Conservation (phyloP, 805 yeast genomes). For the Monosporozyma aquatica region DNA sequence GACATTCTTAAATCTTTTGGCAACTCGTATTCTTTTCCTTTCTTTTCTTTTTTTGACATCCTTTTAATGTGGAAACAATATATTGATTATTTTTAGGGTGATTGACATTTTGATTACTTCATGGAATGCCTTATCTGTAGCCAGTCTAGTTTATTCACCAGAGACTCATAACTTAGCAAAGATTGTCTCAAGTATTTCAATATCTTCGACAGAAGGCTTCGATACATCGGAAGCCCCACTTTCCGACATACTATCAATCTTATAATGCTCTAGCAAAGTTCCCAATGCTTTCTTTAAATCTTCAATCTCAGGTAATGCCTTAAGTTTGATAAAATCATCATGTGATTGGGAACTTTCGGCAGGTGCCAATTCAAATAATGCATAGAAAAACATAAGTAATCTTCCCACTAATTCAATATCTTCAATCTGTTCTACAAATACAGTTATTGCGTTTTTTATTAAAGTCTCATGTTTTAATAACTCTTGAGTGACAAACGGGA, state of each 20-base stretch:
- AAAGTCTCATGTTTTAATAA: slow-evolving; percentile 22
- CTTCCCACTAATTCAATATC: slow-evolving; percentile 30
- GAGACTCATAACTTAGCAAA: neutral
- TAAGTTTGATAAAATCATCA: neutral
- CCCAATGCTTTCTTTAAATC: slow-evolving; percentile 12
- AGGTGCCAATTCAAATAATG: slow-evolving; percentile 20
- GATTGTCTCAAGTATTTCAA: neutral
- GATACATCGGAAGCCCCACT: neutral
- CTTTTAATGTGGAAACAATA: too few species aligned
- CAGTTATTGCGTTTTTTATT: slow-evolving; percentile 17
- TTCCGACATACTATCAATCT: neutral
- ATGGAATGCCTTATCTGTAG: too few species aligned
- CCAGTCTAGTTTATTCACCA: neutral
- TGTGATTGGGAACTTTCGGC: slow-evolving; percentile 5
- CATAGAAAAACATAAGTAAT: slow-evolving; percentile 26
- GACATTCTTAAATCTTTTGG: too few species aligned
- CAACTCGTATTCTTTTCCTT: too few species aligned
- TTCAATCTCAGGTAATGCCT: slow-evolving; percentile 2
- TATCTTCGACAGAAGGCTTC: neutral
- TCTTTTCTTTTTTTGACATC: too few species aligned
- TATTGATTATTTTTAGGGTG: too few species aligned
- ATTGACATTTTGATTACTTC: too few species aligned
- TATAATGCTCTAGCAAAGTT: slow-evolving; percentile 8
- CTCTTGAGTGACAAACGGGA: slow-evolving; percentile 31
- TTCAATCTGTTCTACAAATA: slow-evolving; percentile 22